phyloP scores from a whole-genome alignment of 164 flowering plant species.

The Vitis labrusca region DNA sequence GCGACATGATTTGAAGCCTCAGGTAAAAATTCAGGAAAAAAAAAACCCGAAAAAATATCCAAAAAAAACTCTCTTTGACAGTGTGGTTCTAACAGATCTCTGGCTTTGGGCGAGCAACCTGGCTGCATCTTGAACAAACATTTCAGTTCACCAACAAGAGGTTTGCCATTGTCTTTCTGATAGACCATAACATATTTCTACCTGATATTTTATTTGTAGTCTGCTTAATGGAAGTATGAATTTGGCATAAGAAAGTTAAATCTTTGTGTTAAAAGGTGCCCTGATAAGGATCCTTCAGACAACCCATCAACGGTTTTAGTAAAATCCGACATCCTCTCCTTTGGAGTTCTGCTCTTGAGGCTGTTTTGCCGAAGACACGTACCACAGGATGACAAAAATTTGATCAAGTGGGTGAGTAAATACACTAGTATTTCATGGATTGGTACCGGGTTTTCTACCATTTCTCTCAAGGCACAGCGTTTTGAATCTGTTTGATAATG shows the following conservation, averaged over 20 bases:
- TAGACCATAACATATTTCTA: no score
- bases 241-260: background rate
- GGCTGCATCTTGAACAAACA: slow-evolving; percentile 32
- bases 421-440: no score
- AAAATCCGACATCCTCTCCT: slow-evolving; percentile 36
- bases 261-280: slow-evolving; percentile 14
- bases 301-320: slow-evolving; percentile 11
- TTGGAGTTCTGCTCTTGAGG: slow-evolving; percentile 41
- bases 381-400: slow-evolving; percentile 18
- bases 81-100: slow-evolving; percentile 24
- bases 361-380: slow-evolving; percentile 31
- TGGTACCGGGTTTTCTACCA: no score
- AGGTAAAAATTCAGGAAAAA: slow-evolving; percentile 19
- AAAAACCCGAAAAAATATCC: background rate
- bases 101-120: slow-evolving; percentile 35
- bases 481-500: no score
- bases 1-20: slow-evolving; percentile 24
- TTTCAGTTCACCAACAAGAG: slow-evolving; percentile 12
- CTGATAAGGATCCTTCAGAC: slow-evolving; percentile 6
- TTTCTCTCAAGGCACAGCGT: no score
- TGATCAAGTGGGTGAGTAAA: slow-evolving; percentile 34
- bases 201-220: background rate
- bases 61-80: background rate
- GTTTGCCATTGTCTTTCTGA: slow-evolving; percentile 1
- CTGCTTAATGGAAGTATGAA: background rate